phyloP scores from a whole-genome alignment of 805 yeast genomes.

The Candida xiaguanensis region DNA sequence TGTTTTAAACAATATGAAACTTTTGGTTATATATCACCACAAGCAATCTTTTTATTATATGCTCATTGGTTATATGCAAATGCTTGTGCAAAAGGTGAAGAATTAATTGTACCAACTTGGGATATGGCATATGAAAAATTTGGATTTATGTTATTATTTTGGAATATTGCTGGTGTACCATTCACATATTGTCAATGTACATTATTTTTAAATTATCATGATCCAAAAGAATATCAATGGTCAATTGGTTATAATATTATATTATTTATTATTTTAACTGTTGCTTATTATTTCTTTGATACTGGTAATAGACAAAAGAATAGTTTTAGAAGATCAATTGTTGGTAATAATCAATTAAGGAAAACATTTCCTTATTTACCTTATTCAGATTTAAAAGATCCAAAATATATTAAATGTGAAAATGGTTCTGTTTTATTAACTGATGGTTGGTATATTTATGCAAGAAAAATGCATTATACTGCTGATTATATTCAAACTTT shows the following conservation, averaged over 20 bases:
- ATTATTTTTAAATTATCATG: conserved; percentile 74
- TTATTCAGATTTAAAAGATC: conserved; percentile 74
- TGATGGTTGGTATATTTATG: conserved; percentile 93
- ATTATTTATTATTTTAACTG: conserved; percentile 53
- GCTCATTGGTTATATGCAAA: conserved; percentile 96
- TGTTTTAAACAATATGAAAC: conserved; percentile 75
- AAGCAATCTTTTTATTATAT: conserved; percentile 64
- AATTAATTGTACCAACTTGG: conserved; percentile 96
- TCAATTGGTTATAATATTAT: conserved; percentile 55
- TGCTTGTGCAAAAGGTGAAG: conserved; percentile 98
- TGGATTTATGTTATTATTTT: conserved; percentile 97
- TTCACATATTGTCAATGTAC: conserved; percentile 96
- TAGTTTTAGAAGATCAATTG: conserved; percentile 76
- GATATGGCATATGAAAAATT: conserved; percentile 99
- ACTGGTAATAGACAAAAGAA: conserved; percentile 95
- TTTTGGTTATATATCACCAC: conserved; percentile 77
- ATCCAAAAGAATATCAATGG: conserved; percentile 81
- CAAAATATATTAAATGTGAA: conserved; percentile 78
- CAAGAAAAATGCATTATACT: conserved; percentile 92
- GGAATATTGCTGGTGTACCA: conserved; percentile 99
- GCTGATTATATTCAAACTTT: conserved; percentile 87
- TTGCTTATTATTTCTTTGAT: conserved; percentile 90
- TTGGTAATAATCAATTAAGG: conserved; percentile 75
- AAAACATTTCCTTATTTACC: conserved; percentile 94
- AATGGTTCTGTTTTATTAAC: conserved; percentile 81